Base-by-base conservation (phyloP, 768 basidiomycete genomes). In the Leccinum arenicola region DNA sequence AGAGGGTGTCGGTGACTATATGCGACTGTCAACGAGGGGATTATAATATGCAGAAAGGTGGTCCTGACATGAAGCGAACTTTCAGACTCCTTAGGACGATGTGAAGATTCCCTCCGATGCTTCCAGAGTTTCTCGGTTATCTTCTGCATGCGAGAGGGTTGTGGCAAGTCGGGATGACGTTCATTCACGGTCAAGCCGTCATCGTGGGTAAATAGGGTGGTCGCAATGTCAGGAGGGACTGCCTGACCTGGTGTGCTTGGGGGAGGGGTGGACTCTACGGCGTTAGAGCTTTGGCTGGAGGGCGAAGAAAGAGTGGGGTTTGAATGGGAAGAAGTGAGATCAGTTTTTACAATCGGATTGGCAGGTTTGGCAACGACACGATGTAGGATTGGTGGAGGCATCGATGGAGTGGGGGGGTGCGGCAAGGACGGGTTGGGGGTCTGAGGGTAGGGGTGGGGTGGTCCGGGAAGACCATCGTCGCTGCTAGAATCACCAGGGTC, bases 241-340 rank as follows among this genome's bases (percentile, higher is more conserved):
- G 74, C 74, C 63, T 82, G 76, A 52, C 79, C 82, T 12, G 88
- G 86, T 11, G 88, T 87, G 66, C 79, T 81, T 27, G 87, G 87
- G 4, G 88, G 87, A 57, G 89, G 87, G n/a, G 87, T 85, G 3
- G 85, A 82, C 61, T 87, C 86, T 52, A 84, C 80, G 43, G 78
- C 78, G 62, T 75, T 77, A 50, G 89, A 90, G 66, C 82, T 83
- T 50, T 84, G 80, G 66, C 80, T 85, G 55, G 86, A 88, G 19
- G 89, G 86, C 3, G 89, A 89, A 15, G 86, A 88, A 52, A 84
- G 80, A 43, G 84, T 77, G 54, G 82, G 86, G 67, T 83, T 81
- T 56, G 78, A 76, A 70, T 64, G 55, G 66, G 80, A 75, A 68
- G 75, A 70, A 66, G 68, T 69, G 61, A 61, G 61, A 55, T 67